Conservation (phyloP, 2,329 filamentous ascomycete genomes). For the Fusarium haematococcum region DNA sequence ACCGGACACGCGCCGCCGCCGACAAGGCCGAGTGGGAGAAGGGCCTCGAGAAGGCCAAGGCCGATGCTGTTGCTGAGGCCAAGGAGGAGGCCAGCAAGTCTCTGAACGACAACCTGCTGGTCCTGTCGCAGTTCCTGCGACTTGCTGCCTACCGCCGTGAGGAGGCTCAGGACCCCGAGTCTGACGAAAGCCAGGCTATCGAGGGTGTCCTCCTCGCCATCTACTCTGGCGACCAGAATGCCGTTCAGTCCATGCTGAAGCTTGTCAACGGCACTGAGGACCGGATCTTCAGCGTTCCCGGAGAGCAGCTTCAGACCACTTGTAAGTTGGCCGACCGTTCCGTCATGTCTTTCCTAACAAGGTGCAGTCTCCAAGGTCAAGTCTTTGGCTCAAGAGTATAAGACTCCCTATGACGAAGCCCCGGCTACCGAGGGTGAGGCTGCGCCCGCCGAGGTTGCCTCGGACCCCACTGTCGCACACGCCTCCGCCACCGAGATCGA, state of each 20-base stretch:
- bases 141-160: conserved; percentile 81
- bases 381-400: conserved; percentile 65
- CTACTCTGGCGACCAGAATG: conserved; percentile 81
- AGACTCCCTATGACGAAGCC: conserved; percentile 54
- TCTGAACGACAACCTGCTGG: conserved; percentile 74
- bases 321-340: conserved; percentile 69
- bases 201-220: conserved; percentile 83
- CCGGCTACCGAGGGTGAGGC: conserved; percentile 49
- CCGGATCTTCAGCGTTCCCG: conserved; percentile 71
- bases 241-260: conserved; percentile 81
- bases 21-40: conserved; percentile 73
- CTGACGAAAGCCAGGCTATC: conserved; percentile 82
- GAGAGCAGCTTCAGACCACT: conserved; percentile 74
- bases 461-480: conserved; percentile 76
- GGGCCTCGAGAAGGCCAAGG: conserved; percentile 66
- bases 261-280: conserved; percentile 80
- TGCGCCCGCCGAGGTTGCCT: conserved; percentile 50
- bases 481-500: conserved; percentile 77
- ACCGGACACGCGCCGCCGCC: conserved; percentile 68
- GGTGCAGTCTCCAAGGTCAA: conserved; percentile 52
- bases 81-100: conserved; percentile 63
- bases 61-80: conserved; percentile 63
- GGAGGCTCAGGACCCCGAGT: conserved; percentile 72
- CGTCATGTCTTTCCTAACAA: conserved; percentile 32
- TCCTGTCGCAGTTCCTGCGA: conserved; percentile 83